phyloP scores from a whole-genome alignment of 345 rosid genomes.

The Limnanthes douglasii region DNA sequence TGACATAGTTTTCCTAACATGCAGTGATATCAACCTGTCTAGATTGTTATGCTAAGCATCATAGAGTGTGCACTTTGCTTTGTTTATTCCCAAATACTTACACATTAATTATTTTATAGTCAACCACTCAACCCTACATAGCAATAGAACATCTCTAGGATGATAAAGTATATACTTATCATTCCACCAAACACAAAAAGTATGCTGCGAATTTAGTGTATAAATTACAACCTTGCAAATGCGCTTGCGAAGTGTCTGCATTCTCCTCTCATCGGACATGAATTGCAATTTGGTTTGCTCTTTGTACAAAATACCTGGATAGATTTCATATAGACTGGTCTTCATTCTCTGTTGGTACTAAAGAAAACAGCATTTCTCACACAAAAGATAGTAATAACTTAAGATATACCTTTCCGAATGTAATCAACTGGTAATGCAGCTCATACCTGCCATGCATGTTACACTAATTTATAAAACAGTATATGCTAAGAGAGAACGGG shows the following conservation, averaged over 20 bases:
- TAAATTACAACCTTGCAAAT: constrained; percentile 65
- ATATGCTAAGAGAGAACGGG: too few species aligned
- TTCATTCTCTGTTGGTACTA: not conserved
- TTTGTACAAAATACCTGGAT: constrained; percentile 96
- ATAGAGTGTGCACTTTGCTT: too few species aligned
- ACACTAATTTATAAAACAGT: too few species aligned
- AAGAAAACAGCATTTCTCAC: not conserved
- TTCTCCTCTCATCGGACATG: constrained; percentile 97
- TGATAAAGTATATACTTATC: too few species aligned
- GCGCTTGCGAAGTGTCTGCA: constrained; percentile 99
- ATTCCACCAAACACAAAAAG: too few species aligned
- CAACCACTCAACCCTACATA: too few species aligned
- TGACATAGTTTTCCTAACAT: too few species aligned
- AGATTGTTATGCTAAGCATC: too few species aligned
- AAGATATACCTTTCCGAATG: constrained; percentile 82
- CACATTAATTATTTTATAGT: too few species aligned
- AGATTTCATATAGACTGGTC: constrained; percentile 7
- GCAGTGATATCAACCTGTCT: too few species aligned
- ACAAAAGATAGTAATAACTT: not conserved
- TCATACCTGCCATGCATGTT: constrained; percentile 77
- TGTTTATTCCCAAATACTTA: too few species aligned
- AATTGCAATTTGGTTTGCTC: constrained; percentile 88
- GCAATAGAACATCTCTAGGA: too few species aligned
- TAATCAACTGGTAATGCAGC: constrained; percentile 94
- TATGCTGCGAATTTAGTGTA: constrained; percentile 4